Base-by-base conservation (phyloP, 1,284 basidiomycete genomes). In the Anthracocystis walkeri region DNA sequence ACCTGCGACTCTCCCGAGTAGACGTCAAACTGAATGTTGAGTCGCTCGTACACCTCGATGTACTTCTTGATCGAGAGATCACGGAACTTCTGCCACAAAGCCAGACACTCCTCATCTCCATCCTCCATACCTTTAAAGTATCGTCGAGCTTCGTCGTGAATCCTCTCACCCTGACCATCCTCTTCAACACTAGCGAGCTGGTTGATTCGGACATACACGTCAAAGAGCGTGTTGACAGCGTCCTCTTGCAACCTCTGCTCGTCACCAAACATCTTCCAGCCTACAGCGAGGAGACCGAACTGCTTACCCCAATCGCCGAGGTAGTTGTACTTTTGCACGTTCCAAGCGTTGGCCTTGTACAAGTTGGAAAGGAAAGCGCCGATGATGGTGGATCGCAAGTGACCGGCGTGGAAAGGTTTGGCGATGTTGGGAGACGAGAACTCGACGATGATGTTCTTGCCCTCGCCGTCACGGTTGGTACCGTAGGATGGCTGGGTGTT, bases 61-160 rank as follows among this genome's bases (percentile, higher is more conserved):
- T 98, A 97, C 87, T 95, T 94, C 79, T 91, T 91, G 81, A 99
- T 91, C 74, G 93, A 95, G 49, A 97, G 87, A 79, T 93, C 91
- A 50, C 97, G 92, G 93, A 97, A 99, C 72, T 92, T 90, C 33
- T 91, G 89, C 96, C 96, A 99, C 84, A 97, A 91, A 60, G 88
- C 89, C 42, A 99, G 89, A 3, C 93, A 92, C 29, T 88, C 88
- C 75, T 93, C 90, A 76, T 97, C 94, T 33, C 82, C 83, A 70
- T 95, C 93, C 86, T 99, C 96, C 95, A 99, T 98, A 21, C 91
- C 90, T 86, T 92, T 95, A 89, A 99, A 99, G 89, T 93, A 95
- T 65, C 89, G 88, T 4, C 95, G 92, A 1, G 96, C 96, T 69
- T 91, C 90, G 12, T 89, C 89, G 86, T 96, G 94, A 77, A 96